Base-by-base conservation (phyloP, 1,284 basidiomycete species). In the Caloboletus firmus region DNA sequence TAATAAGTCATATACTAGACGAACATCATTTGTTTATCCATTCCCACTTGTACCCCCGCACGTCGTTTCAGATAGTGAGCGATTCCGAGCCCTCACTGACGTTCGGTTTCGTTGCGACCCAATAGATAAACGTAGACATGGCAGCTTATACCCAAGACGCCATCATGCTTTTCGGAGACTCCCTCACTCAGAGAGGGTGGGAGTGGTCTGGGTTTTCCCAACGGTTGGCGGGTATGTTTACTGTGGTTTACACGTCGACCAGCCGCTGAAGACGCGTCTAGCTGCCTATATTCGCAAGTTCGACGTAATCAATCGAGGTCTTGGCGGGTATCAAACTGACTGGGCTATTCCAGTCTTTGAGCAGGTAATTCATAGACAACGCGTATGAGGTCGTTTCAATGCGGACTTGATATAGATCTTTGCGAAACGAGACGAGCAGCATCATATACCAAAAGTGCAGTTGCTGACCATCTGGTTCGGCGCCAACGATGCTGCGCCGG, bases 391-490 rank as follows among this genome's bases (percentile, higher is more conserved):
- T 30, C 12, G 40, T 41, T 18, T 28, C 32, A 31, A 51, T 26
- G 45, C 39, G 7, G 20, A 41, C 39, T 4, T 41, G 45, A 2
- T 40, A 20, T 57, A 88, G 85, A 74, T 76, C 56, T 76, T 89
- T 59, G 82, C 83, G 22, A 80, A 77, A 52, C 74, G 74, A 59
- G 64, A 76, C n/a, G 75, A 80, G 49, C 76, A 78, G 49, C 66
- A 71, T 42, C 73, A 77, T 44, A 75, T 75, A 43, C 82, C 81
- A n/a, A 84, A 81, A 57, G 79, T 93, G 43, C 82, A 81, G 45
- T 71, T 95, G 20, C 75, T 95, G 56, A 84, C 83, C 12, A 86
- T 96, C 65, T 96, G 92, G 93, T 91, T 90, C 60, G 93, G 93
- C 47, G 91, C 91, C 11, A 95, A 95, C 70, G 93, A 94, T 66